Percentiles rank a stretch among this genome's conserved stretches.
phyloP scores from a whole-genome alignment of 1,284 basidiomycete genomes.

The Ustilago curta region DNA sequence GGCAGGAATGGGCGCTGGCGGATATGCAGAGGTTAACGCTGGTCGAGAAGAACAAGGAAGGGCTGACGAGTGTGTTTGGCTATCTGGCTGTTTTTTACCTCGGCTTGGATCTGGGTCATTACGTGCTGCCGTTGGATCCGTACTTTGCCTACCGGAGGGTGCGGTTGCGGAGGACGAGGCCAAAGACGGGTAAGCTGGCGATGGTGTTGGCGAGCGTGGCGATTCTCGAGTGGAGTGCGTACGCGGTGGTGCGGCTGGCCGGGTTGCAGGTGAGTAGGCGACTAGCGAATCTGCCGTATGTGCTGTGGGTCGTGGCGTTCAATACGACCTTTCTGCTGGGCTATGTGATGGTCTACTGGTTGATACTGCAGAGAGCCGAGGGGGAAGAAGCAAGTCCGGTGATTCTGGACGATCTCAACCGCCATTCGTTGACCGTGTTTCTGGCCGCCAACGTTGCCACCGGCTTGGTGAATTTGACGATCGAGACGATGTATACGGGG shows the following conservation, averaged over 20 bases:
- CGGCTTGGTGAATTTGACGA: slow-evolving; percentile 83
- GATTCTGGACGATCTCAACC: slow-evolving; percentile 84
- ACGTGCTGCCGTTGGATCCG: slow-evolving; percentile 82
- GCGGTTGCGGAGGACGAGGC: slow-evolving; percentile 1
- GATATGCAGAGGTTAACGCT: slow-evolving; percentile 73
- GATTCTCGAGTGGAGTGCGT: slow-evolving; percentile 79
- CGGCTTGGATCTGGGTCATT: slow-evolving; percentile 83
- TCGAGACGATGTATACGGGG: slow-evolving; percentile 84
- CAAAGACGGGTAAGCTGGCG: slow-evolving; percentile 46
- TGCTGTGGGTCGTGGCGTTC: slow-evolving; percentile 89
- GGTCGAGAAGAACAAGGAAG: slow-evolving; percentile 90
- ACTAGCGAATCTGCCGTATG: slow-evolving; percentile 80
- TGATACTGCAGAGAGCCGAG: slow-evolving; percentile 75
- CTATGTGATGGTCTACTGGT: slow-evolving; percentile 82
- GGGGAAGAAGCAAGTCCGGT: neutral
- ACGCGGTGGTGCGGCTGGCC: slow-evolving; percentile 69
- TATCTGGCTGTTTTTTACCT: slow-evolving; percentile 91
- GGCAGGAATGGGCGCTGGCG: slow-evolving; percentile 54
- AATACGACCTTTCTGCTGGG: slow-evolving; percentile 86
- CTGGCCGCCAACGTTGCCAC: slow-evolving; percentile 89
- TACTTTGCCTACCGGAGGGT: slow-evolving; percentile 58
- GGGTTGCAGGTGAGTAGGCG: slow-evolving; percentile 45
- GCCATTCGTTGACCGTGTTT: slow-evolving; percentile 83
- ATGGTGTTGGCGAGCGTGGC: slow-evolving; percentile 75
- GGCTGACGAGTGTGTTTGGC: slow-evolving; percentile 83